Evolutionary conservation across 1,284 basidiomycete genomes (phyloP).

Genomic region (Melanopsichium pennsylvanicum): DNA sequence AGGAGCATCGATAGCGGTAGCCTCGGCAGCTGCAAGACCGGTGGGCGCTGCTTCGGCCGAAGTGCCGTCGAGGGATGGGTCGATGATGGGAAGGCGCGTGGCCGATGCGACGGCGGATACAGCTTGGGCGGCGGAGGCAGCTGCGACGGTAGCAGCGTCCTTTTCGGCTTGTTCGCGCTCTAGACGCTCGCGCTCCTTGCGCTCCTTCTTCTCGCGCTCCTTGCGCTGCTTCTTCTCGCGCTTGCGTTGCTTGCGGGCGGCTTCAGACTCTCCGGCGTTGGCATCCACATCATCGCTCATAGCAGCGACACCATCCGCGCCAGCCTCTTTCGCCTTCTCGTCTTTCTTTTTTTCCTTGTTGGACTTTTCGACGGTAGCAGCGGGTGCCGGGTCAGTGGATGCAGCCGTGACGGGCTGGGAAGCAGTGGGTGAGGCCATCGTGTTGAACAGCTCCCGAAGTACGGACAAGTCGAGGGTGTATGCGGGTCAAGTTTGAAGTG

Average conservation of each 20-base stretch:
- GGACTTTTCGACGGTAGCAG: not conserved
- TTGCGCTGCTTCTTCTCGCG: constrained; percentile 47
- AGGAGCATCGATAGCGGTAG: constrained; percentile 3
- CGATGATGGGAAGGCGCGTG: constrained; percentile 39
- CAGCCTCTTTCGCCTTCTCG: constrained; percentile 12
- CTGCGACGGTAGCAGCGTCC: constrained; percentile 46
- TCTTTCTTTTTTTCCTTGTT: constrained; percentile 16
- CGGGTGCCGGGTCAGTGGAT: not conserved
- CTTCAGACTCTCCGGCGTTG: constrained; percentile 23
- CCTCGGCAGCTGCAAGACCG: constrained; percentile 3
- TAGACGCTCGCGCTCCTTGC: constrained; percentile 31
- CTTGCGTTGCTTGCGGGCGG: constrained; percentile 24
- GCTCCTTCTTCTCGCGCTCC: constrained; percentile 48
- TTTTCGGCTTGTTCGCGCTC: constrained; percentile 47
- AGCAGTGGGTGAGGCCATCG: constrained; percentile 10
- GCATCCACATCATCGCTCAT: constrained; percentile 24
- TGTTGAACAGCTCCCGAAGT: not conserved
- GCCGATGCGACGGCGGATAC: constrained; percentile 37
- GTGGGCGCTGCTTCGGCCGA: constrained; percentile 2
- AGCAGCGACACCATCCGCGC: constrained; percentile 1
- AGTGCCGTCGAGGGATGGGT: constrained; percentile 22
- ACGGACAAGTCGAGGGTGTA: not conserved
- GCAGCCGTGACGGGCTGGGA: constrained; percentile 12
- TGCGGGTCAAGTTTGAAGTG: not conserved
- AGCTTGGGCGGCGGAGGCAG: constrained; percentile 40